A percentile compares a stretch with the other conserved stretches of the same genome.
Evolutionary conservation across 768 basidiomycete genomes (phyloP).

Genomic region (Phaeolepiota aurea): DNA sequence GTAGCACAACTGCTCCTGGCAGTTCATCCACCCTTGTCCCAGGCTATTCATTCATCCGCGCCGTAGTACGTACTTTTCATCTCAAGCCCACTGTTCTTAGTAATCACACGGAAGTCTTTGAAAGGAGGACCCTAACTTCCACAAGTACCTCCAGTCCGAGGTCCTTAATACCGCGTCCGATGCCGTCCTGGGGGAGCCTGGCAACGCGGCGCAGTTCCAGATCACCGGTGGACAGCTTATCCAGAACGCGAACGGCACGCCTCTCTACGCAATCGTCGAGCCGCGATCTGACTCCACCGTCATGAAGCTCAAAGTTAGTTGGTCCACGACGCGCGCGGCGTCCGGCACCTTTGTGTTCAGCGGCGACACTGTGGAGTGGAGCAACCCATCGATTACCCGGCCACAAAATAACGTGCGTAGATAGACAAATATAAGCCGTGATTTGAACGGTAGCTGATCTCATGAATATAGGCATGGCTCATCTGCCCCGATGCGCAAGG

Average conservation of each 20-base stretch:
- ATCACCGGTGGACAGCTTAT: slow-evolving; percentile 47
- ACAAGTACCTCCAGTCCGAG: slow-evolving; percentile 51
- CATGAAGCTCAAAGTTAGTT: slow-evolving; percentile 39
- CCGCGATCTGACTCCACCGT: slow-evolving; percentile 34
- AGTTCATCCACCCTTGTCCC: slow-evolving; percentile 33
- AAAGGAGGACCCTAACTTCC: slow-evolving; percentile 34
- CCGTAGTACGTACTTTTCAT: slow-evolving; percentile 30
- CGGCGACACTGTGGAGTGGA: slow-evolving; percentile 56
- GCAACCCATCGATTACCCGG: slow-evolving; percentile 34
- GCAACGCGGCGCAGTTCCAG: slow-evolving; percentile 48
- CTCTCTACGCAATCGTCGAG: slow-evolving; percentile 44
- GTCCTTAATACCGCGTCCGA: slow-evolving; percentile 29
- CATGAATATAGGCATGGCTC: slow-evolving; percentile 49
- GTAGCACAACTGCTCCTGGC: slow-evolving; percentile 20
- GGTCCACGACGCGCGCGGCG: slow-evolving; percentile 37
- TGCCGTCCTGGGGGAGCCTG: slow-evolving; percentile 45
- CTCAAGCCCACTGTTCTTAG: neutral
- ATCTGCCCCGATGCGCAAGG: slow-evolving; percentile 41
- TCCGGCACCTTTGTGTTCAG: slow-evolving; percentile 45
- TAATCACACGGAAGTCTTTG: too few relatives aligned
- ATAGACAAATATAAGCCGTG: too few relatives aligned
- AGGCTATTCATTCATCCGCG: slow-evolving; percentile 48
- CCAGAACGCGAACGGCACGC: slow-evolving; percentile 33
- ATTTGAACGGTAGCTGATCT: too few relatives aligned
- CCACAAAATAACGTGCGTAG: slow-evolving; percentile 48